Percentiles rank a stretch among this genome's conserved stretches.
Evolutionary conservation across 768 basidiomycete genomes (phyloP).

Genomic region (Trametes punicea): DNA sequence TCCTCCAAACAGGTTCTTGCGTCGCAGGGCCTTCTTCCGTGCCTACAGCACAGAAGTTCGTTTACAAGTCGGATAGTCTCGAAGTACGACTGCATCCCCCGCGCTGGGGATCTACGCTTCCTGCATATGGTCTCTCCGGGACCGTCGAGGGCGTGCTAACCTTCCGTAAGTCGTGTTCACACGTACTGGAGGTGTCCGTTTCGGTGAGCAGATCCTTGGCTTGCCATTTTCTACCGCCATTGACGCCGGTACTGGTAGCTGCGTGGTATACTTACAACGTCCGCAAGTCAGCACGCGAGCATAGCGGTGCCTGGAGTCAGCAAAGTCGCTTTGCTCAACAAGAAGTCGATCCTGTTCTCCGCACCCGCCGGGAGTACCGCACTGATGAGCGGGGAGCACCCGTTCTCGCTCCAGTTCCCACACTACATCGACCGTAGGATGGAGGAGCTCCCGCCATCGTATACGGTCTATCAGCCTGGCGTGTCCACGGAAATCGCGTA

Average conservation of each 20-base stretch:
- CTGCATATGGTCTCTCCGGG: constrained; percentile 42
- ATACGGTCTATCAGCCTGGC: constrained; percentile 30
- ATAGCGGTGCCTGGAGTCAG: constrained; percentile 28
- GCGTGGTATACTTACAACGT: constrained; percentile 35
- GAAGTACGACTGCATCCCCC: constrained; percentile 40
- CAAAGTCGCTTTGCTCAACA: constrained; percentile 28
- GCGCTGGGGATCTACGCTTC: constrained; percentile 36
- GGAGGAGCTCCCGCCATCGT: constrained; percentile 39
- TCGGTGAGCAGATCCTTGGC: constrained; percentile 29
- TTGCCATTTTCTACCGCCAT: neutral
- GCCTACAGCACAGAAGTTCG: constrained; percentile 29
- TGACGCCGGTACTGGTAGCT: constrained; percentile 29
- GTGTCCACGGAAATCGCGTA: constrained; percentile 35
- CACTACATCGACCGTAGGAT: constrained; percentile 29
- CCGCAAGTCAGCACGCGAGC: constrained; percentile 29
- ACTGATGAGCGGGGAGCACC: constrained; percentile 27
- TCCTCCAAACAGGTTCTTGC: constrained; percentile 33
- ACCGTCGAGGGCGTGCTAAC: constrained; percentile 38
- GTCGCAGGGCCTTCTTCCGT: neutral
- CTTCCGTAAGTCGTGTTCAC: constrained; percentile 35
- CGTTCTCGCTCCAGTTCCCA: constrained; percentile 42
- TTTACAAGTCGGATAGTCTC: constrained; percentile 39
- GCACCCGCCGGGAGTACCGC: constrained; percentile 19
- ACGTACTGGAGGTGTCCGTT: constrained; percentile 36
- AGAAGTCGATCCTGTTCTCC: constrained; percentile 30